These are phyloP conservation scores for Pascua guehoae DNA, from an alignment of 1,284 basidiomycete genomes.

Conservation along the genomic window DNA sequence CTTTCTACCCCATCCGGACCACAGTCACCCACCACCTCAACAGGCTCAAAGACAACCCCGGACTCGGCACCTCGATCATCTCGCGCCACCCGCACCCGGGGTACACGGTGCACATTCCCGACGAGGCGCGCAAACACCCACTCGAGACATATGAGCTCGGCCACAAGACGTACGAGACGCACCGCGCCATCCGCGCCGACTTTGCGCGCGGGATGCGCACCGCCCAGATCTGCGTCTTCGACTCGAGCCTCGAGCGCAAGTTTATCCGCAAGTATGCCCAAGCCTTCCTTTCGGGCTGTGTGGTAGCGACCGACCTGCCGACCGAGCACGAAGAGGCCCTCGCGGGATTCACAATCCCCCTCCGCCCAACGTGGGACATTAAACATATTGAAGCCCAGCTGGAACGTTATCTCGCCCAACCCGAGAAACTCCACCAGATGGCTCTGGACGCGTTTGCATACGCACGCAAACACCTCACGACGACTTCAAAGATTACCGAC, in stretches of 20 bases:
- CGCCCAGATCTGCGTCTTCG: conserved; percentile 48
- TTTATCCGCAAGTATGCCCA: conserved; percentile 49
- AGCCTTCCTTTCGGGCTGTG: conserved; percentile 45
- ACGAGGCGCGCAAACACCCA: conserved; percentile 26
- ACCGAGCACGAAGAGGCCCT: conserved; percentile 46
- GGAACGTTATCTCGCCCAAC: conserved; percentile 29
- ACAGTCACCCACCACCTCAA: conserved; percentile 32
- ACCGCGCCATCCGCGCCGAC: conserved; percentile 34
- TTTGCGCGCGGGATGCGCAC: conserved; percentile 46
- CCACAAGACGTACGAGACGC: conserved; percentile 36
- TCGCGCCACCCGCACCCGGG: conserved; percentile 42
- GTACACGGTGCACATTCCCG: conserved; percentile 34
- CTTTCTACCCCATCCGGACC: conserved; percentile 48
- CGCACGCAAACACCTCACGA: conserved; percentile 41
- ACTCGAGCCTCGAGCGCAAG: conserved; percentile 47
- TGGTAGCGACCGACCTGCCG: conserved; percentile 45
- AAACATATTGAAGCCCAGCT: conserved; percentile 38
- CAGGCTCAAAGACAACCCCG: conserved; percentile 3
- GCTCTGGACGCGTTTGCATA: conserved; percentile 43
- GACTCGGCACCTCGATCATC: conserved; percentile 18
- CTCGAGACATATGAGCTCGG: conserved; percentile 40
- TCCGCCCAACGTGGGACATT: conserved; percentile 40
- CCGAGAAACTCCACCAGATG: conserved; percentile 40
- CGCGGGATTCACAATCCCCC: conserved; percentile 34
- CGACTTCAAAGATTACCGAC: conserved; percentile 40